A percentile compares a stretch with the other conserved stretches of the same genome.
phyloP scores from a whole-genome alignment of 495 filamentous ascomycete genomes.

The Entonaema liquescens region DNA sequence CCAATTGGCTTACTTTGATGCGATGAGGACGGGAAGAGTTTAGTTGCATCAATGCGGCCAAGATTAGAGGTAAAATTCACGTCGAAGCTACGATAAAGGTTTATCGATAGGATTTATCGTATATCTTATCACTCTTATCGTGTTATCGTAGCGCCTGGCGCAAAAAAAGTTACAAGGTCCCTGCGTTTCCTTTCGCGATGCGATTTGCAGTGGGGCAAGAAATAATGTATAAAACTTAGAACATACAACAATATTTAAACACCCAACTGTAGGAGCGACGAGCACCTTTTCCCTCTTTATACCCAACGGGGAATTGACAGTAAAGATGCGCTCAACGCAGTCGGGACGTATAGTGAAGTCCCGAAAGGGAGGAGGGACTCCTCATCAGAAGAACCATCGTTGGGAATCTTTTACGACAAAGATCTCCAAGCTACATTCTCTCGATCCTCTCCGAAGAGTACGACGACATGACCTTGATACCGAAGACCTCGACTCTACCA shows the following conservation, averaged over 20 bases:
- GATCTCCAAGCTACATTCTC: slow-evolving; percentile 83
- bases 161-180: slow-evolving; percentile 12
- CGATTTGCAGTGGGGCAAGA: slow-evolving; percentile 24
- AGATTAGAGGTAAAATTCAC: neutral
- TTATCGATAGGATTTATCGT: slow-evolving; percentile 18
- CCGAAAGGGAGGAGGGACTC: slow-evolving; percentile 68
- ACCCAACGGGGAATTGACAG: slow-evolving; percentile 1
- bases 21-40: slow-evolving; percentile 1
- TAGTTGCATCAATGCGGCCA: neutral
- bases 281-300: slow-evolving; percentile 5
- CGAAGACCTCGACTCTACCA: slow-evolving; percentile 70
- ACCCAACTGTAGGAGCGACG: neutral
- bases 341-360: slow-evolving; percentile 72
- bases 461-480: slow-evolving; percentile 82
- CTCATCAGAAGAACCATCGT: slow-evolving; percentile 79
- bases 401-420: slow-evolving; percentile 94
- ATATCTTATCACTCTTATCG: slow-evolving; percentile 18
- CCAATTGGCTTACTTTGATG: slow-evolving; percentile 7
- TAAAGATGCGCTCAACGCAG: slow-evolving; percentile 62
- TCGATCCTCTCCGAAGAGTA: slow-evolving; percentile 89
- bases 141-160: slow-evolving; percentile 3
- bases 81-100: slow-evolving; percentile 1
- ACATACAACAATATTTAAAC: too few species aligned
- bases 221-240: too few species aligned
- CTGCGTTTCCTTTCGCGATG: slow-evolving; percentile 15